Conservation (phyloP, 75 land plant species). For the Picea sitchensis region DNA sequence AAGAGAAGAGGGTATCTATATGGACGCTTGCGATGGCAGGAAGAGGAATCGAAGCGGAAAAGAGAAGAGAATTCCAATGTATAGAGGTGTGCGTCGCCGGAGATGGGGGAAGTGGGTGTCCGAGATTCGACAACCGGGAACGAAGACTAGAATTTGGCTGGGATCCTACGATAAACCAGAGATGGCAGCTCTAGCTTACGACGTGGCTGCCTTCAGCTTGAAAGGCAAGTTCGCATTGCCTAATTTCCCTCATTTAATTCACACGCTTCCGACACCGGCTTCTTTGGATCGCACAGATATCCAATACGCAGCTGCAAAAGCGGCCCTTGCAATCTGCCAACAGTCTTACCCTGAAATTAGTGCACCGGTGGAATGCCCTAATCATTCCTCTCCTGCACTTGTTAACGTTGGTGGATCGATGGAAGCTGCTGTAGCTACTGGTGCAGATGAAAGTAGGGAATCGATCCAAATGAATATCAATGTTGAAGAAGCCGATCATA, state of each 20-base stretch:
- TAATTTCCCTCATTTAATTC: conserved; percentile 30
- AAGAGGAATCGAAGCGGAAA: conserved; percentile 5
- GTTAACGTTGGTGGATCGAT: not conserved
- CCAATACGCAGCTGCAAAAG: conserved; percentile 27
- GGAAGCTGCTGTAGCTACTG: not conserved
- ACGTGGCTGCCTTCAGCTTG: conserved; percentile 1
- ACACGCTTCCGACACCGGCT: conserved; percentile 6
- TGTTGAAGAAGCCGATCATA: too few species aligned
- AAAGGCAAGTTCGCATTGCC: conserved; percentile 26
- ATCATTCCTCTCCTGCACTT: not conserved
- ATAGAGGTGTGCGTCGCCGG: conserved; percentile 34
- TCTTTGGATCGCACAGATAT: conserved; percentile 15
- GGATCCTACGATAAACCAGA: conserved; percentile 35
- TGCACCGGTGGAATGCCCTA: too few species aligned
- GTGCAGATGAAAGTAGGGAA: not conserved
- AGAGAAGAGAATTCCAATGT: conserved; percentile 19
- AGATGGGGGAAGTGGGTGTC: conserved; percentile 48
- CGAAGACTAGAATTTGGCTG: conserved; percentile 37
- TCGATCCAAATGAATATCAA: not conserved
- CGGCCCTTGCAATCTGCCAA: conserved; percentile 1
- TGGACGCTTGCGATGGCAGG: not conserved
- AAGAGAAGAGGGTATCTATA: too few species aligned
- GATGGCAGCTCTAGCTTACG: conserved; percentile 19
- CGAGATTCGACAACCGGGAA: conserved; percentile 21
- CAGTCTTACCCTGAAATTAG: not conserved